A percentile compares a stretch with the other conserved stretches of the same genome.
phyloP scores from a whole-genome alignment of 768 basidiomycete species.

The Crucibulum laeve region DNA sequence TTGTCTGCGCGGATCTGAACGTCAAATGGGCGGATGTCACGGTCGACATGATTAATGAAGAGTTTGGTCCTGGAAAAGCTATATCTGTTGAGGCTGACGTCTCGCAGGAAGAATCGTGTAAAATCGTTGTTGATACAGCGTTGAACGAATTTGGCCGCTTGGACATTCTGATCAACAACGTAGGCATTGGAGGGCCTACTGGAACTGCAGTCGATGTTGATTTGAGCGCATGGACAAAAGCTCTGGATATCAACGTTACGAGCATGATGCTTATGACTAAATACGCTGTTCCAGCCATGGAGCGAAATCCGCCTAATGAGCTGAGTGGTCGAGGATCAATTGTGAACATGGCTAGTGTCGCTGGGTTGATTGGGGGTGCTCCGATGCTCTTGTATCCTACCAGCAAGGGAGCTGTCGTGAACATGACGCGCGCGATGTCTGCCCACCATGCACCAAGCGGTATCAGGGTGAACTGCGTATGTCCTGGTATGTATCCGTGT shows the following conservation, averaged over 20 bases:
- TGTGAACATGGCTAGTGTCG: slow-evolving; percentile 35
- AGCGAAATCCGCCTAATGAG: slow-evolving; percentile 21
- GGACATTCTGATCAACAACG: slow-evolving; percentile 38
- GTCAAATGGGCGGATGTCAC: slow-evolving; percentile 30
- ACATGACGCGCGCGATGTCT: slow-evolving; percentile 41
- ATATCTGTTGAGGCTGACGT: slow-evolving; percentile 31
- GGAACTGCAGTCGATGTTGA: slow-evolving; percentile 35
- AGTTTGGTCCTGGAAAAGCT: slow-evolving; percentile 28
- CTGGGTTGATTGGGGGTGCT: slow-evolving; percentile 31
- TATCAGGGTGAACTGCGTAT: slow-evolving; percentile 36
- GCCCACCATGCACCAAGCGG: slow-evolving; percentile 34
- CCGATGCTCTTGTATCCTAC: slow-evolving; percentile 36
- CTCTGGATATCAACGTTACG: slow-evolving; percentile 32
- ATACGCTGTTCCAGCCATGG: slow-evolving; percentile 38
- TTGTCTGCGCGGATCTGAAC: slow-evolving; percentile 34
- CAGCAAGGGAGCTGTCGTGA: slow-evolving; percentile 37
- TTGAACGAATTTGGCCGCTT: slow-evolving; percentile 29
- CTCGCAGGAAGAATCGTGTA: slow-evolving; percentile 27
- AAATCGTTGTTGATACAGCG: slow-evolving; percentile 26
- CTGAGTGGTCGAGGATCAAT: slow-evolving; percentile 32
- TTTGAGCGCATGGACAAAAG: slow-evolving; percentile 26
- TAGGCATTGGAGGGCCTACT: slow-evolving; percentile 31
- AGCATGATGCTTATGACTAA: slow-evolving; percentile 42
- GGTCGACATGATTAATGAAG: slow-evolving; percentile 30
- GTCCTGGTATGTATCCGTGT: slow-evolving; percentile 24